These are phyloP conservation scores for Podosphaera leucotricha DNA, from an alignment of 2,329 filamentous ascomycete species.

Conservation along the genomic window DNA sequence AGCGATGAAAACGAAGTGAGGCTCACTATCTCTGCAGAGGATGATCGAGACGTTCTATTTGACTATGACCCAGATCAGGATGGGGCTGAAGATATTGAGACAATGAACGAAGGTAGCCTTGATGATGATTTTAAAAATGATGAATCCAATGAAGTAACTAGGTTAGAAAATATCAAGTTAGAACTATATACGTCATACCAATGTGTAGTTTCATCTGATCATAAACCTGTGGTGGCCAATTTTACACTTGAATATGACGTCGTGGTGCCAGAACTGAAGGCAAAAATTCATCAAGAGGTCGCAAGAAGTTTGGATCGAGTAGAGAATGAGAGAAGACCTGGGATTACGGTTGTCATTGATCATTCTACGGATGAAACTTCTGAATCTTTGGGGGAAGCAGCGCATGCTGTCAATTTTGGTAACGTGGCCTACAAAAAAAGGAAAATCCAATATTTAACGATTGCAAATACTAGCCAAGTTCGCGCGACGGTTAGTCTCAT, in stretches of 20 bases:
- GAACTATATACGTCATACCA: constrained; percentile 72
- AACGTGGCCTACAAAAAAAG: constrained; percentile 44
- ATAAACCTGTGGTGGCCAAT: constrained; percentile 70
- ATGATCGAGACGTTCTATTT: constrained; percentile 67
- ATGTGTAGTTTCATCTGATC: constrained; percentile 73
- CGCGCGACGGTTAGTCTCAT: constrained; percentile 60
- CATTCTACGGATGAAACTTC: constrained; percentile 16
- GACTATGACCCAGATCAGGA: constrained; percentile 76
- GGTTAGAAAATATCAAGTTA: constrained; percentile 28
- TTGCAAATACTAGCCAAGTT: constrained; percentile 80
- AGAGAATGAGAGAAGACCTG: constrained; percentile 74
- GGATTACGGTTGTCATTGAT: constrained; percentile 64
- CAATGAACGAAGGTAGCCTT: constrained; percentile 24
- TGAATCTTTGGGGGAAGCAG: constrained; percentile 10
- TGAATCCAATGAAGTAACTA: constrained; percentile 25
- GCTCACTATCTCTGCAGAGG: constrained; percentile 47
- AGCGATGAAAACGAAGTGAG: constrained; percentile 69
- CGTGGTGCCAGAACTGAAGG: constrained; percentile 64
- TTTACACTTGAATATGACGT: constrained; percentile 74
- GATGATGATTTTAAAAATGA: constrained; percentile 21
- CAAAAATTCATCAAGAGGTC: constrained; percentile 65
- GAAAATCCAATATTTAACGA: constrained; percentile 45
- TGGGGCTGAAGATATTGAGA: constrained; percentile 24
- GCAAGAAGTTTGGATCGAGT: constrained; percentile 69
- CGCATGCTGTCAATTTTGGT: constrained; percentile 51